Percentiles rank a stretch among this genome's conserved stretches.
These are phyloP conservation scores for Russula abietina DNA, from an alignment of 768 basidiomycete species.

Conservation along the genomic window DNA sequence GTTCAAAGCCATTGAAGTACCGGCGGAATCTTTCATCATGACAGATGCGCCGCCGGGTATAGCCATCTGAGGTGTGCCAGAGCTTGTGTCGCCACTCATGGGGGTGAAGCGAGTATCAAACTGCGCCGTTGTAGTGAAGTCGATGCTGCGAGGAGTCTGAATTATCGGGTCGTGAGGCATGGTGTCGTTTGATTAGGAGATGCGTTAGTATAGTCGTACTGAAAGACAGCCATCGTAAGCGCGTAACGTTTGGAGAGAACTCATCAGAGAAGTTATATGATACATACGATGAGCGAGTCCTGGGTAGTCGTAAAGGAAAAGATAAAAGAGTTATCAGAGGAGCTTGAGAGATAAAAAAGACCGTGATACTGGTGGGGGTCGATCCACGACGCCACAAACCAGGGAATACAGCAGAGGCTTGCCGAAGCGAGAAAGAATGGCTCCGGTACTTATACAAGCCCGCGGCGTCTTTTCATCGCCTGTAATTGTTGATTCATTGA, in stretches of 20 bases:
- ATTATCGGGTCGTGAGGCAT: conserved; percentile 3
- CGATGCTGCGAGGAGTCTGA: background rate
- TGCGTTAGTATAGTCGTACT: background rate
- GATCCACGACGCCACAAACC: conserved; percentile 21
- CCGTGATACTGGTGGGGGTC: background rate
- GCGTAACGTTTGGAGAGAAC: too few relatives aligned
- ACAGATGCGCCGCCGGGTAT: conserved; percentile 13
- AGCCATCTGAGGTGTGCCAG: background rate
- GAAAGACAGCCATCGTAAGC: background rate
- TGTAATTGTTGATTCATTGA: background rate
- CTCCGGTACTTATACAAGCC: conserved; percentile 16
- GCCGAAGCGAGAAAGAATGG: background rate
- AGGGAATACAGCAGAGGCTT: conserved; percentile 5
- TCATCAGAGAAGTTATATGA: background rate
- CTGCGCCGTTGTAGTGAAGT: background rate
- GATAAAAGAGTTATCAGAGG: too few relatives aligned
- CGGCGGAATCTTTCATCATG: conserved; percentile 7
- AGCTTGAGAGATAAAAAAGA: background rate
- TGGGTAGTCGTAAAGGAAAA: background rate
- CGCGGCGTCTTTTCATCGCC: background rate
- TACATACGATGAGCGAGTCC: background rate
- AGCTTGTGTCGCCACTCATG: background rate
- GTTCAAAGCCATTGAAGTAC: conserved; percentile 14
- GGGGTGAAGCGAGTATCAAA: background rate
- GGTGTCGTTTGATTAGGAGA: background rate